Conservation (phyloP, 2,329 filamentous ascomycete genomes). For the Aureobasidium sp. region DNA sequence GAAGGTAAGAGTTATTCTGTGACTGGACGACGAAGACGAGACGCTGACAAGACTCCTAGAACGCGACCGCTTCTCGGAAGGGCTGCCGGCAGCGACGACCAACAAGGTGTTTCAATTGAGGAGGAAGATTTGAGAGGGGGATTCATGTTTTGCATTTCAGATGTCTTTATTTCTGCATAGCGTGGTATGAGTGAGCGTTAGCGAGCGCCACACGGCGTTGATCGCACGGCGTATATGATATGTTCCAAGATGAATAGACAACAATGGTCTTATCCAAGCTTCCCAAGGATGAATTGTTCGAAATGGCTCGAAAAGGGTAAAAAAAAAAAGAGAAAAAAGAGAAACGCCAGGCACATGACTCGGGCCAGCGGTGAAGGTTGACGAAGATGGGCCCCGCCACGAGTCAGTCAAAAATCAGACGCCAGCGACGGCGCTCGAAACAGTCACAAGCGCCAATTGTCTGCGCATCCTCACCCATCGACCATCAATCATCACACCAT, state of each 20-base stretch:
- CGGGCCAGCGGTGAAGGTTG: not conserved
- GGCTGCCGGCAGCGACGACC: constrained; percentile 36
- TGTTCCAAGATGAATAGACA: not conserved
- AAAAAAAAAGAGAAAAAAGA: not conserved
- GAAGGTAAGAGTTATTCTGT: constrained; percentile 23
- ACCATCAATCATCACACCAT: constrained; percentile 23
- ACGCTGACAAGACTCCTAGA: constrained; percentile 29
- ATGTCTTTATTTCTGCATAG: not conserved
- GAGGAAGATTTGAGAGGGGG: constrained; percentile 3
- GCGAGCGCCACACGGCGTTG: not conserved
- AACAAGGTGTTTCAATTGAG: constrained; percentile 15
- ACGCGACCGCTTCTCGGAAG: constrained; percentile 37
- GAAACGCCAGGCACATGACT: not conserved
- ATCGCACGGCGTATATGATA: not conserved
- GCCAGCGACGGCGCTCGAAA: not conserved
- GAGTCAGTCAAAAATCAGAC: not conserved
- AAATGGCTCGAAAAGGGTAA: not conserved
- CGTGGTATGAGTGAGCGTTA: not conserved
- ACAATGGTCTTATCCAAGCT: no score
- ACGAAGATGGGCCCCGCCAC: not conserved
- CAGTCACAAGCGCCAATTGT: not conserved
- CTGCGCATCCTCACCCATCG: not conserved
- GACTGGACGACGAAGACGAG: not conserved
- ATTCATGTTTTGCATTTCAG: not conserved
- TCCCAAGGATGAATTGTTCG: no score